A percentile compares a stretch with the other conserved stretches of the same genome.
Conservation (phyloP, 1,284 basidiomycete species). For the Ceratobasidium sp. region DNA sequence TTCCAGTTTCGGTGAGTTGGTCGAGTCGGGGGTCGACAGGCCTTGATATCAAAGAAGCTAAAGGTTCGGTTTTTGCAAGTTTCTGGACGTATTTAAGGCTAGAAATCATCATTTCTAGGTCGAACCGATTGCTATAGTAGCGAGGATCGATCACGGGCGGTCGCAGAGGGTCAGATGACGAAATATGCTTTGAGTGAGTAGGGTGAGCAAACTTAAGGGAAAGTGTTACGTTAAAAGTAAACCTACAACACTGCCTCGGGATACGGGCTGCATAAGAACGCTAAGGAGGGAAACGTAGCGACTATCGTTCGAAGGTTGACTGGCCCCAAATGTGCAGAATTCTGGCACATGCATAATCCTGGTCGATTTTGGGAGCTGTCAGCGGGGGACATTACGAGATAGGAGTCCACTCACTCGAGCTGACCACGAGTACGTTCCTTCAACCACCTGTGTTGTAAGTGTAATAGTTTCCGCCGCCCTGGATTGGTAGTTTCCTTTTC, state of each 20-base stretch:
- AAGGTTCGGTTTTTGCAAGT: slow-evolving; percentile 49
- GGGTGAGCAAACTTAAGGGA: not conserved
- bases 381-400: not conserved
- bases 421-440: slow-evolving; percentile 34
- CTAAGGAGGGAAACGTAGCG: slow-evolving; percentile 39
- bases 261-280: slow-evolving; percentile 38
- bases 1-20: slow-evolving; percentile 35
- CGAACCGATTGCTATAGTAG: slow-evolving; percentile 44
- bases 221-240: not conserved
- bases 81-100: slow-evolving; percentile 51
- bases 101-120: slow-evolving; percentile 50
- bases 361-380: not conserved
- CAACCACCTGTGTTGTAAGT: slow-evolving; percentile 39
- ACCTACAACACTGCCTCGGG: slow-evolving; percentile 39
- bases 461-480: slow-evolving; percentile 19
- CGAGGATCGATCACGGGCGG: slow-evolving; percentile 40
- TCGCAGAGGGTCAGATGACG: slow-evolving; percentile 33
- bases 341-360: slow-evolving; percentile 42
- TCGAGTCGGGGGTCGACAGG: slow-evolving; percentile 39
- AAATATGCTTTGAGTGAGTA: slow-evolving; percentile 36
- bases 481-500: not conserved
- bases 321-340: slow-evolving; percentile 36
- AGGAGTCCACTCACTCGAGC: slow-evolving; percentile 37
- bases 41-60: slow-evolving; percentile 41
- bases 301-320: slow-evolving; percentile 20